Percentiles rank a stretch among this genome's conserved stretches.
phyloP scores from a whole-genome alignment of 768 basidiomycete species.

The Hysterangium stoloniferum region DNA sequence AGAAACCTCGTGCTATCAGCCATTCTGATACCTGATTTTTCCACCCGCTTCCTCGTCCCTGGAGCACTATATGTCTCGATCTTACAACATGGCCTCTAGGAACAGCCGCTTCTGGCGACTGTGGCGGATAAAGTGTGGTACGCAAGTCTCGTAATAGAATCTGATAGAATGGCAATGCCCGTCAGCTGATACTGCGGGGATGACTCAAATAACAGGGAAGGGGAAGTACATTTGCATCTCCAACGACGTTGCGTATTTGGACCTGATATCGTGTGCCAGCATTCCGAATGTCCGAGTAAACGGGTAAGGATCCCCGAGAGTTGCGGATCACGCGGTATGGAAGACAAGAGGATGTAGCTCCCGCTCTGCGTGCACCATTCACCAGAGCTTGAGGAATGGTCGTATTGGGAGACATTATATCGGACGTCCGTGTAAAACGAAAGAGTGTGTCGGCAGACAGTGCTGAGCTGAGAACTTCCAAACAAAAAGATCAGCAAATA shows the following conservation, averaged over 20 bases:
- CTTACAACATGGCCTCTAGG: slow-evolving; percentile 6
- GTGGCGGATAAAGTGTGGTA: slow-evolving; percentile 7
- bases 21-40: slow-evolving; percentile 4
- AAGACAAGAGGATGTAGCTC: too few species aligned
- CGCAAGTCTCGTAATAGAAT: slow-evolving; percentile 2
- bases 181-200: neutral
- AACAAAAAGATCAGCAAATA: too few species aligned
- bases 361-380: too few species aligned
- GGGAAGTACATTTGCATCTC: slow-evolving; percentile 41
- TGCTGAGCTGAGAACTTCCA: too few species aligned
- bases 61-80: slow-evolving; percentile 7
- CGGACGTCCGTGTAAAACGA: too few species aligned
- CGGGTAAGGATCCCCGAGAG: slow-evolving; percentile 57
- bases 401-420: too few species aligned
- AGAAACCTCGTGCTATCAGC: slow-evolving; percentile 8
- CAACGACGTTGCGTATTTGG: slow-evolving; percentile 62
- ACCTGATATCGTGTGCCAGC: slow-evolving; percentile 50
- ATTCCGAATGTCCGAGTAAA: slow-evolving; percentile 70
- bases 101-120: neutral
- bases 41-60: slow-evolving; percentile 7
- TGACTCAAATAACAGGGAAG: neutral
- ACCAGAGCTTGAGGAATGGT: too few species aligned
- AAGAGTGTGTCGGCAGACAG: too few species aligned
- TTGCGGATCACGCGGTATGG: slow-evolving; percentile 63
- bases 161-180: neutral